A percentile compares a stretch with the other conserved stretches of the same genome.
Evolutionary conservation across 1,284 basidiomycete genomes (phyloP).

Genomic region (Phellinidium pouzarii): DNA sequence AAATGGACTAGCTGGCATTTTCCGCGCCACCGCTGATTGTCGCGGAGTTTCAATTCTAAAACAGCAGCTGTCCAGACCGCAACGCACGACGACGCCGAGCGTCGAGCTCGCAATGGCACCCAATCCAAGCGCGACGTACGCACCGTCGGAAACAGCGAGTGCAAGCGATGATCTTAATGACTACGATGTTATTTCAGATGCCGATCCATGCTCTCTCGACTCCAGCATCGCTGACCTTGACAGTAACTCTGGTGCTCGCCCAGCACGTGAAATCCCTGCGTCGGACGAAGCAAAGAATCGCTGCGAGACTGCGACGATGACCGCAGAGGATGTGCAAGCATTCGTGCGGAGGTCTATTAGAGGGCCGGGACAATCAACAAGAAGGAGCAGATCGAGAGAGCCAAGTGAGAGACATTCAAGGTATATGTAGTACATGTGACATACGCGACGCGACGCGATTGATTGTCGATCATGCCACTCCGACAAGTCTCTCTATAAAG

Average conservation of each 20-base stretch:
- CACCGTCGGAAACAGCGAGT: background rate
- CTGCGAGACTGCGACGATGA: constrained; percentile 45
- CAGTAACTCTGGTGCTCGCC: constrained; percentile 7
- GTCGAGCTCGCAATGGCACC: constrained; percentile 6
- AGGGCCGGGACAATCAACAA: constrained; percentile 25
- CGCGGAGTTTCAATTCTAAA: too few species aligned
- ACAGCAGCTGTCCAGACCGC: too few species aligned
- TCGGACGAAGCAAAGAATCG: constrained; percentile 37
- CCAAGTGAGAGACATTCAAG: constrained; percentile 58
- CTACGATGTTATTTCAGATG: constrained; percentile 65
- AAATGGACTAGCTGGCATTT: too few species aligned
- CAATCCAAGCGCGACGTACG: constrained; percentile 3
- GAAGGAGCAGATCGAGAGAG: constrained; percentile 37
- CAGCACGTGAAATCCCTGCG: constrained; percentile 41
- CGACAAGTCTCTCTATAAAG: too few species aligned
- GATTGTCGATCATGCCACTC: too few species aligned
- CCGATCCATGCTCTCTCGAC: constrained; percentile 48
- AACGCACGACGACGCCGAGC: too few species aligned
- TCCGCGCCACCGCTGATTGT: too few species aligned
- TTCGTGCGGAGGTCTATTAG: constrained; percentile 48
- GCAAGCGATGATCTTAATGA: constrained; percentile 53
- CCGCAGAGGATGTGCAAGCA: constrained; percentile 48
- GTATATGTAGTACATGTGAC: constrained; percentile 92
- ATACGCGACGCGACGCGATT: too few species aligned
- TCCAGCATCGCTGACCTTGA: constrained; percentile 49